These are phyloP conservation scores for Bimuria novae-zelandiae DNA, from an alignment of 2,329 filamentous ascomycete species.

Conservation along the genomic window DNA sequence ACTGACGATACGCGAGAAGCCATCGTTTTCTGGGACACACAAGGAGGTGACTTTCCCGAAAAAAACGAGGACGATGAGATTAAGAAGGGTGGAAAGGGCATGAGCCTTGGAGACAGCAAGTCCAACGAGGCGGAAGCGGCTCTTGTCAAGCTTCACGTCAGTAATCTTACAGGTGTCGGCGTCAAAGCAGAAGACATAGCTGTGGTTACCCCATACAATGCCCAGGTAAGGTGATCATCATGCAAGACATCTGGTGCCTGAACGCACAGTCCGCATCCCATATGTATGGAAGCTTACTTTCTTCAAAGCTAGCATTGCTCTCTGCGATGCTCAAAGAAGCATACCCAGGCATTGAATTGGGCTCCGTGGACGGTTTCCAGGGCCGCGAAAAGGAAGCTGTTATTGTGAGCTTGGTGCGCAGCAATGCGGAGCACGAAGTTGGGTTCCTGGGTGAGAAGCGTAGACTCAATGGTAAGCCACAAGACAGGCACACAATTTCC, in stretches of 20 bases:
- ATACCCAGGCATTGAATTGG: slow-evolving; percentile 87
- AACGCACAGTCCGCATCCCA: slow-evolving; percentile 12
- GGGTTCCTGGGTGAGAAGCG: slow-evolving; percentile 93
- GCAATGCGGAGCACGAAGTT: slow-evolving; percentile 83
- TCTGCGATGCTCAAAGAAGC: slow-evolving; percentile 76
- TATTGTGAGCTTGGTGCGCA: slow-evolving; percentile 89
- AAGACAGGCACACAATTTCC: too few species aligned
- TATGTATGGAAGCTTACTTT: slow-evolving; percentile 17
- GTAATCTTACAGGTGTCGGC: slow-evolving; percentile 75
- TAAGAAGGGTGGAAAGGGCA: slow-evolving; percentile 52
- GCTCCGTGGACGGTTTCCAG: slow-evolving; percentile 96
- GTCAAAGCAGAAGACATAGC: slow-evolving; percentile 84
- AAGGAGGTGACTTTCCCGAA: slow-evolving; percentile 90
- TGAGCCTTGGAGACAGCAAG: slow-evolving; percentile 74
- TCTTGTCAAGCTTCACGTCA: slow-evolving; percentile 78
- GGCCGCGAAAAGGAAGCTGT: slow-evolving; percentile 96
- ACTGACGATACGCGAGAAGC: slow-evolving; percentile 88
- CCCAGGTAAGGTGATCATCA: slow-evolving; percentile 63
- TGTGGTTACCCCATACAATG: slow-evolving; percentile 95
- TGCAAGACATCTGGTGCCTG: slow-evolving; percentile 12
- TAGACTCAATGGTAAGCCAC: slow-evolving; percentile 78
- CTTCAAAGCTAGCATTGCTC: slow-evolving; percentile 70
- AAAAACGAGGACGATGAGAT: slow-evolving; percentile 74
- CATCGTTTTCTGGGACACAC: slow-evolving; percentile 92
- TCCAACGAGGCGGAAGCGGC: slow-evolving; percentile 90